A percentile compares a stretch with the other conserved stretches of the same genome.
phyloP scores from a whole-genome alignment of 2,329 filamentous ascomycete species.

The Arthrobotrys entomopaga region DNA sequence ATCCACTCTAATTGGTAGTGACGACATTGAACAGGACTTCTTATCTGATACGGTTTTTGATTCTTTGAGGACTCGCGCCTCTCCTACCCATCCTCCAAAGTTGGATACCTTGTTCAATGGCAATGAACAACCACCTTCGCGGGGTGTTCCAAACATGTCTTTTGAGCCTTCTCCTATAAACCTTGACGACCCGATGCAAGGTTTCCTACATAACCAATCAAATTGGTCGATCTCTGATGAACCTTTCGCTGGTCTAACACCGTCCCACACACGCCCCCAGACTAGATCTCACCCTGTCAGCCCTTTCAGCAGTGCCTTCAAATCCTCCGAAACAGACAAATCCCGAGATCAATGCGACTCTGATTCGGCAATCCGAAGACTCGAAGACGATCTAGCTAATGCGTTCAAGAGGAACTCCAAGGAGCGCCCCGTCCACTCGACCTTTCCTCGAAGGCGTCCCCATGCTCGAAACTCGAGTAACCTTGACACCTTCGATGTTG shows the following conservation, averaged over 20 bases:
- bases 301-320: slow-evolving; percentile 42
- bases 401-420: slow-evolving; percentile 53
- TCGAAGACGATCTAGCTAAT: slow-evolving; percentile 48
- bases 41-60: slow-evolving; percentile 59
- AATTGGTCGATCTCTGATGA: slow-evolving; percentile 50
- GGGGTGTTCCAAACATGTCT: slow-evolving; percentile 31
- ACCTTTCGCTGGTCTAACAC: slow-evolving; percentile 29
- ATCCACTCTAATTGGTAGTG: slow-evolving; percentile 59
- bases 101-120: slow-evolving; percentile 51
- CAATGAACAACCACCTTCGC: slow-evolving; percentile 41
- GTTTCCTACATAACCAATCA: slow-evolving; percentile 37
- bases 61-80: slow-evolving; percentile 59
- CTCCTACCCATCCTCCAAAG: slow-evolving; percentile 53
- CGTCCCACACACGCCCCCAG: slow-evolving; percentile 49
- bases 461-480: slow-evolving; percentile 53
- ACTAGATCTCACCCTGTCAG: slow-evolving; percentile 52
- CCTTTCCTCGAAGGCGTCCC: slow-evolving; percentile 44
- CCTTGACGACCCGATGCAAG: slow-evolving; percentile 49
- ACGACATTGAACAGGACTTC: slow-evolving; percentile 58
- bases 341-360: slow-evolving; percentile 29
- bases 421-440: slow-evolving; percentile 49
- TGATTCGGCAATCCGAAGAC: slow-evolving; percentile 43
- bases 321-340: slow-evolving; percentile 27
- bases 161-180: slow-evolving; percentile 50
- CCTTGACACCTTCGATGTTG: slow-evolving; percentile 50